Evolutionary conservation across 179 eudicot species (phyloP).

Genomic region (Gypsophila paniculata): DNA sequence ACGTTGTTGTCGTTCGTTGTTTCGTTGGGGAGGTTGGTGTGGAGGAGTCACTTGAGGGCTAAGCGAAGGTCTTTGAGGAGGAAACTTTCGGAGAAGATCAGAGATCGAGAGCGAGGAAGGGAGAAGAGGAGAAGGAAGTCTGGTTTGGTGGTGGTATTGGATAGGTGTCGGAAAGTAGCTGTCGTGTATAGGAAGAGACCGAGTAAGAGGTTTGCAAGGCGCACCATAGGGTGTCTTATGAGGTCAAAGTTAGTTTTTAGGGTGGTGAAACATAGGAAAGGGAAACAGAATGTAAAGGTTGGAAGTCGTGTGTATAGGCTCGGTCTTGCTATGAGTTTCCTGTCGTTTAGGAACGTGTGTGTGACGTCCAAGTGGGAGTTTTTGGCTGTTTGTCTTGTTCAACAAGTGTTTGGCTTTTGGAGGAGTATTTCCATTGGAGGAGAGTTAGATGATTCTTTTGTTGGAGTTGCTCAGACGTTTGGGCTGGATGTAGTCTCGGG

Average conservation of each 20-base stretch:
- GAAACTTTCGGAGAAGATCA: conserved; percentile 21
- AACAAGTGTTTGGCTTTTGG: conserved; percentile 42
- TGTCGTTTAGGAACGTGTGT: conserved; percentile 37
- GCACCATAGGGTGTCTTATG: conserved; percentile 25
- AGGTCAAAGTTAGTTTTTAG: conserved; percentile 17
- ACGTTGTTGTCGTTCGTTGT: conserved; percentile 35
- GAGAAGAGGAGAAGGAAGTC: conserved; percentile 12
- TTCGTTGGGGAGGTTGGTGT: conserved; percentile 28
- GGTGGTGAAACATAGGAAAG: conserved; percentile 17
- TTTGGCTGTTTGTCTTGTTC: conserved; percentile 32
- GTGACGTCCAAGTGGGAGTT: conserved; percentile 39
- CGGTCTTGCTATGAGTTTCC: conserved; percentile 36
- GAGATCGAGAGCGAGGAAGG: conserved; percentile 21
- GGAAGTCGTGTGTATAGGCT: conserved; percentile 38
- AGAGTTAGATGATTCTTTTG: conserved; percentile 23
- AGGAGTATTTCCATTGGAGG: conserved; percentile 40
- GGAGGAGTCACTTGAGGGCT: conserved; percentile 31
- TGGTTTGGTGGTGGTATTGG: conserved; percentile 11
- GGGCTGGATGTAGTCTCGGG: conserved; percentile 36
- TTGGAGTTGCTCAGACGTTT: conserved; percentile 22
- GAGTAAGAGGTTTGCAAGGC: conserved; percentile 5
- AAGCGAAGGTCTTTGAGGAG: conserved; percentile 24
- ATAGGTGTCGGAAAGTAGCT: conserved; percentile 20
- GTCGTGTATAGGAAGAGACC: conserved; percentile 7
- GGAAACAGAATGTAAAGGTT: conserved; percentile 26